These are phyloP conservation scores for Xylaria polymorpha DNA, from an alignment of 2,329 filamentous ascomycete genomes.

Conservation along the genomic window DNA sequence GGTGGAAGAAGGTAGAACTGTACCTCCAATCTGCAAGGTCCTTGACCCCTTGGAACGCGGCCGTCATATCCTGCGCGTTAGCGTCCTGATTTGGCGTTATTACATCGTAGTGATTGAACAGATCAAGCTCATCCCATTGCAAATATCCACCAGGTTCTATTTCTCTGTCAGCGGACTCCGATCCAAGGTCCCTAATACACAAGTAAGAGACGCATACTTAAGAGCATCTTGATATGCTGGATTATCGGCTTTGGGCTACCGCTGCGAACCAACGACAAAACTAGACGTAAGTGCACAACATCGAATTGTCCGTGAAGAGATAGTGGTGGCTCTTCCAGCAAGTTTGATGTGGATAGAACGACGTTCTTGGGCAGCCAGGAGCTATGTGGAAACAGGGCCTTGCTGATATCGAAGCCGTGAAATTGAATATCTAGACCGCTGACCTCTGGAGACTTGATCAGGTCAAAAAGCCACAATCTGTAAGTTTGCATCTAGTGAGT, in stretches of 20 bases:
- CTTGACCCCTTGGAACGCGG: slow-evolving; percentile 17
- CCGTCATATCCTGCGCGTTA: slow-evolving; percentile 20
- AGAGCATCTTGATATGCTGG: slow-evolving; percentile 32
- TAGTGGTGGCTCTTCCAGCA: slow-evolving; percentile 26
- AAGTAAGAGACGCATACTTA: slow-evolving; percentile 17
- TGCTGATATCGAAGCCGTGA: slow-evolving; percentile 36
- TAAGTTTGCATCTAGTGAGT: background rate
- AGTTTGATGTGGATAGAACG: slow-evolving; percentile 20
- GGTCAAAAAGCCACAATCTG: slow-evolving; percentile 35
- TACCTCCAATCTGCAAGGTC: slow-evolving; percentile 33
- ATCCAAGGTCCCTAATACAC: background rate
- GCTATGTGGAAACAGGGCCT: slow-evolving; percentile 29
- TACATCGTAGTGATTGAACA: slow-evolving; percentile 29
- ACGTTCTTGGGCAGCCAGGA: slow-evolving; percentile 31
- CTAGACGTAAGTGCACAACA: slow-evolving; percentile 31
- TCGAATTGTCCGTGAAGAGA: slow-evolving; percentile 32
- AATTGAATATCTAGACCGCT: slow-evolving; percentile 23
- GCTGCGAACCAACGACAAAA: slow-evolving; percentile 30
- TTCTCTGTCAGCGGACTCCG: background rate
- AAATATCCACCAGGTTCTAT: slow-evolving; percentile 35
- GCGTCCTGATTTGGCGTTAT: background rate
- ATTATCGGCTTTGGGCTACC: slow-evolving; percentile 31
- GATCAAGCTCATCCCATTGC: slow-evolving; percentile 36
- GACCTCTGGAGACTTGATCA: slow-evolving; percentile 30
- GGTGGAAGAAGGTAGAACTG: background rate